Conservation (phyloP, 345 rosid species). For the Aquilaria malaccensis region DNA sequence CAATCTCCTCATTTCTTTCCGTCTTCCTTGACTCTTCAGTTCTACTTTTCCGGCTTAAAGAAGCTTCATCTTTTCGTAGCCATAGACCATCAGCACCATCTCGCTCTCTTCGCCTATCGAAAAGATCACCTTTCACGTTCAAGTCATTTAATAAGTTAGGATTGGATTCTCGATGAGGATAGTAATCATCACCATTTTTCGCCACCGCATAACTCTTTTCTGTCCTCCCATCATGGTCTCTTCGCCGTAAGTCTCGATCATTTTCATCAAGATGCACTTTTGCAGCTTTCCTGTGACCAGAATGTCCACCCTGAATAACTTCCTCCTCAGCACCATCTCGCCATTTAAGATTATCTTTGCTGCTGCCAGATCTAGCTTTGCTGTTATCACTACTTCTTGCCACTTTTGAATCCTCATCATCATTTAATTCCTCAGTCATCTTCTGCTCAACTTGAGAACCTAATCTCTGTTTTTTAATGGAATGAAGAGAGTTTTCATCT, state of each 20-base stretch:
- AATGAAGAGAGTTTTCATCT: slow-evolving; percentile 21
- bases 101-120: slow-evolving; percentile 64
- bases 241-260: slow-evolving; percentile 48
- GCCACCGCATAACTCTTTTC: slow-evolving; percentile 40
- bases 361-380: slow-evolving; percentile 84
- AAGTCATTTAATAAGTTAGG: slow-evolving; percentile 28
- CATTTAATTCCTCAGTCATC: slow-evolving; percentile 47
- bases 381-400: slow-evolving; percentile 91
- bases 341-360: slow-evolving; percentile 64
- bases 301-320: slow-evolving; percentile 58
- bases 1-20: slow-evolving; percentile 63
- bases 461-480: slow-evolving; percentile 30
- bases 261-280: slow-evolving; percentile 47
- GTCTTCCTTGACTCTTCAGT: slow-evolving; percentile 65
- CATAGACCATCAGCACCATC: slow-evolving; percentile 47
- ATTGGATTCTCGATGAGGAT: slow-evolving; percentile 53
- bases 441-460: slow-evolving; percentile 35
- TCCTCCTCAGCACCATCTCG: slow-evolving; percentile 76
- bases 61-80: slow-evolving; percentile 65
- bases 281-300: slow-evolving; percentile 28
- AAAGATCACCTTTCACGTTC: slow-evolving; percentile 45
- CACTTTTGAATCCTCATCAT: slow-evolving; percentile 62
- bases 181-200: slow-evolving; percentile 54
- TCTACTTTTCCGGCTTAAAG: slow-evolving; percentile 45
- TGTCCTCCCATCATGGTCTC: slow-evolving; percentile 45